Evolutionary conservation across 257 asterid genomes (phyloP).

Genomic region (Solanum tarijense): DNA sequence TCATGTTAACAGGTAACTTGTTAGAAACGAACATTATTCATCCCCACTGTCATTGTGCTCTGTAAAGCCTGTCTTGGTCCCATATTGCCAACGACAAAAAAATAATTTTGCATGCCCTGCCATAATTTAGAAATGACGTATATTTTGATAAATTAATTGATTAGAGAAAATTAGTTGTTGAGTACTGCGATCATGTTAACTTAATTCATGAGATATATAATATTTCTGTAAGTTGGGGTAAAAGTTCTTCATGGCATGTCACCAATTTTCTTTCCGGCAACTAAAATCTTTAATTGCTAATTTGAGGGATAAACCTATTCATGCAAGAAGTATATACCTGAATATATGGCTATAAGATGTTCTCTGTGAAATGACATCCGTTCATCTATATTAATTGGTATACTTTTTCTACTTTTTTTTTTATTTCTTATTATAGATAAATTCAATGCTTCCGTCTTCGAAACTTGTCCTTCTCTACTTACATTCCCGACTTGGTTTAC

Average conservation of each 20-base stretch:
- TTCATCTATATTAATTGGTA: background rate
- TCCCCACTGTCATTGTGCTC: too few relatives aligned
- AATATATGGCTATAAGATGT: background rate
- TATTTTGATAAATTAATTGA: too few relatives aligned
- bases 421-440: too few relatives aligned
- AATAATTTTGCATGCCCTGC: too few relatives aligned
- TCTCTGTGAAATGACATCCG: background rate
- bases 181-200: too few relatives aligned
- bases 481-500: background rate
- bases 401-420: background rate
- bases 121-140: background rate
- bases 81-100: too few relatives aligned
- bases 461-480: background rate
- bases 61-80: background rate
- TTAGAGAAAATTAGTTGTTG: too few relatives aligned
- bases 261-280: background rate
- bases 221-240: background rate
- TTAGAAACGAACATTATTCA: too few relatives aligned
- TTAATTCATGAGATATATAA: background rate
- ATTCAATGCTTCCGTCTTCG: background rate
- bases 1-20: too few relatives aligned
- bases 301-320: background rate
- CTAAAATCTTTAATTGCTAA: background rate
- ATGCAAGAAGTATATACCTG: background rate
- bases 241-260: background rate